Conservation (phyloP, 345 rosid species). For the Citrus inodora region DNA sequence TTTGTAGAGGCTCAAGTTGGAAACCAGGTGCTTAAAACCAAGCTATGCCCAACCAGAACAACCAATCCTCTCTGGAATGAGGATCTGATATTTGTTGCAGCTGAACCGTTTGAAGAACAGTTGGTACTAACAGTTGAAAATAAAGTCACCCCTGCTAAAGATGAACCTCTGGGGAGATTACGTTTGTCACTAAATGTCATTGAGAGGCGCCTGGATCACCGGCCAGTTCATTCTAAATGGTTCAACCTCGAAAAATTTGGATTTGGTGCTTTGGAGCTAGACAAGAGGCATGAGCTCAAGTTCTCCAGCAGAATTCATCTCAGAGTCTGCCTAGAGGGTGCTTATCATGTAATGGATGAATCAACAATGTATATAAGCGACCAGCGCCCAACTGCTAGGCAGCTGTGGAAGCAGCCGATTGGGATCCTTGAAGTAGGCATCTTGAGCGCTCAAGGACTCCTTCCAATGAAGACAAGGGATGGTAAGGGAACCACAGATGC, state of each 20-base stretch:
- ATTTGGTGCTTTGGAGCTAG: constrained; percentile 74
- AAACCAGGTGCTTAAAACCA: constrained; percentile 72
- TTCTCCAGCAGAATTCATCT: constrained; percentile 77
- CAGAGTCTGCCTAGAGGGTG: constrained; percentile 87
- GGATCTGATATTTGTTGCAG: constrained; percentile 85
- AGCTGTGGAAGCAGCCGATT: constrained; percentile 83
- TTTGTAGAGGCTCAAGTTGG: constrained; percentile 79
- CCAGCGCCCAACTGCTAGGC: constrained; percentile 78
- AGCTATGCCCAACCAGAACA: constrained; percentile 54
- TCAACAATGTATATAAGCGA: constrained; percentile 85
- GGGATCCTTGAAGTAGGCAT: constrained; percentile 89
- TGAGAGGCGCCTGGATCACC: constrained; percentile 80
- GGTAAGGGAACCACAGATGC: constrained; percentile 67
- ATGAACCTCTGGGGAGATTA: constrained; percentile 68
- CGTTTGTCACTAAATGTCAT: constrained; percentile 49
- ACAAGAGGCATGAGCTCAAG: constrained; percentile 76
- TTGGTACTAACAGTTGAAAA: constrained; percentile 65
- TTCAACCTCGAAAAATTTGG: constrained; percentile 82
- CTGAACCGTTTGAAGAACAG: constrained; percentile 90
- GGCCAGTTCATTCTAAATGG: constrained; percentile 78
- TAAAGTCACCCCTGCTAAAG: constrained; percentile 53
- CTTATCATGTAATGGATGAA: constrained; percentile 87
- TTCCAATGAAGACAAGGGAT: constrained; percentile 69
- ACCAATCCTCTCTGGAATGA: constrained; percentile 80
- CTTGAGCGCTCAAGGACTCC: constrained; percentile 73